These are phyloP conservation scores for Albifimbria verrucaria DNA, from an alignment of 2,329 filamentous ascomycete genomes.

Conservation along the genomic window DNA sequence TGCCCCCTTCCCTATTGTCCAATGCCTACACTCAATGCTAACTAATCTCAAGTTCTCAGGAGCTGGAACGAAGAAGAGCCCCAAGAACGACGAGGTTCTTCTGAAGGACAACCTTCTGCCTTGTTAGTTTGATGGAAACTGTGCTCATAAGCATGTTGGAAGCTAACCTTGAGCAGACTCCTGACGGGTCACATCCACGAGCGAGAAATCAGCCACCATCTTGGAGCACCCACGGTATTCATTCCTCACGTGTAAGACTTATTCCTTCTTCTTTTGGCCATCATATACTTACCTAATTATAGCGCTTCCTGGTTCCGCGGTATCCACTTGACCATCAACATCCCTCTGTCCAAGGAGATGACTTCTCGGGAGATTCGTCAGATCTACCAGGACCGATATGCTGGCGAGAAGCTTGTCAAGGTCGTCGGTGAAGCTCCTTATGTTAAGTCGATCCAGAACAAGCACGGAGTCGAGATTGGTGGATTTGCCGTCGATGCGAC, in stretches of 20 bases:
- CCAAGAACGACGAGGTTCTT: conserved; percentile 86
- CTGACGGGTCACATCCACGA: conserved; percentile 90
- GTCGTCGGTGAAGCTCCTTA: conserved; percentile 82
- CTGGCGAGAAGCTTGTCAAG: conserved; percentile 93
- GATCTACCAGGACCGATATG: conserved; percentile 93
- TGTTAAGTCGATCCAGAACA: conserved; percentile 80
- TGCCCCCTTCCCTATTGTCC: neutral
- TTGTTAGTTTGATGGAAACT: too few species aligned
- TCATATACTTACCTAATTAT: neutral
- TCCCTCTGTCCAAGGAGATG: conserved; percentile 84
- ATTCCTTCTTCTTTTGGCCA: neutral
- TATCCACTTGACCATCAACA: conserved; percentile 87
- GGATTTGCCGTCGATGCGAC: conserved; percentile 89
- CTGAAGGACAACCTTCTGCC: conserved; percentile 86
- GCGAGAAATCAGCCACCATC: conserved; percentile 77
- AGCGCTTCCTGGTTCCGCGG: conserved; percentile 91
- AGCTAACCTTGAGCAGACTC: conserved; percentile 18
- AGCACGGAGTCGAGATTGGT: conserved; percentile 90
- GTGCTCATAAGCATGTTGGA: neutral
- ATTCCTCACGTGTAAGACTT: conserved; percentile 70
- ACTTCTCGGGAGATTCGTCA: conserved; percentile 88
- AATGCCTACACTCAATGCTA: neutral
- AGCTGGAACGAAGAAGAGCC: conserved; percentile 87
- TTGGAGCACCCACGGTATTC: conserved; percentile 76
- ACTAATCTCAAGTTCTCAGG: conserved; percentile 72